phyloP scores from a whole-genome alignment of 768 basidiomycete species.

The Crepidotus variabilis region DNA sequence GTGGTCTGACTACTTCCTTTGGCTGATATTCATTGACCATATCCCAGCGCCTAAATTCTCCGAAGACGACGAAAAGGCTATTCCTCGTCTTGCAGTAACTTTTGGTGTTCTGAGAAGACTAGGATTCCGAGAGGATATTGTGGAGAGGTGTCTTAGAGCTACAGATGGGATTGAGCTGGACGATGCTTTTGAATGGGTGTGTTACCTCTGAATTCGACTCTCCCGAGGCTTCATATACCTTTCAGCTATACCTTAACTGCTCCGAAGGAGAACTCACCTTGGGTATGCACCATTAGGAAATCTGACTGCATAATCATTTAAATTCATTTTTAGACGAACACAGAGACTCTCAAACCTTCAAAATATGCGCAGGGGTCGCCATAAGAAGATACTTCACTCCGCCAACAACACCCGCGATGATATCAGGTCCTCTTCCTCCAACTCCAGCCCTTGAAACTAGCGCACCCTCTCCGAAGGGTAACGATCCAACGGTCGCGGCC shows the following conservation, averaged over 20 bases:
- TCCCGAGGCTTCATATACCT: slow-evolving; percentile 1
- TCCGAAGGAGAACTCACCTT: slow-evolving; percentile 49
- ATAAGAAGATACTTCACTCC: slow-evolving; percentile 10
- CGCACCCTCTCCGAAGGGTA: not conserved
- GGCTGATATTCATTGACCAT: not conserved
- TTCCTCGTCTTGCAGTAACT: slow-evolving; percentile 70
- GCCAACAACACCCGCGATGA: slow-evolving; percentile 8
- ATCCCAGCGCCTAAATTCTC: slow-evolving; percentile 27
- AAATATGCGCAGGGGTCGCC: slow-evolving; percentile 10
- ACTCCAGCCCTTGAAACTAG: not conserved
- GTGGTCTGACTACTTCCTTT: slow-evolving; percentile 8
- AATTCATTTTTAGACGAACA: not conserved
- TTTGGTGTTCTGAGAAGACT: slow-evolving; percentile 78
- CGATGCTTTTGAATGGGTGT: slow-evolving; percentile 88
- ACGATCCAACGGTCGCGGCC: slow-evolving; percentile 1
- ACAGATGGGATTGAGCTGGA: slow-evolving; percentile 75
- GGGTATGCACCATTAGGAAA: slow-evolving; percentile 3
- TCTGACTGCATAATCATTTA: not conserved
- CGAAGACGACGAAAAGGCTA: slow-evolving; percentile 66
- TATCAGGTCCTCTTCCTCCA: not conserved
- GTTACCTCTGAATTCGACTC: not conserved
- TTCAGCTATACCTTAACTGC: slow-evolving; percentile 64
- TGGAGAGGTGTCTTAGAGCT: slow-evolving; percentile 65
- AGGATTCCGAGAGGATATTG: slow-evolving; percentile 67
- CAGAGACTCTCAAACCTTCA: slow-evolving; percentile 2